phyloP scores from a whole-genome alignment of 2,329 filamentous ascomycete genomes.

The Ophiocordyceps polyrhachis-furcata region DNA sequence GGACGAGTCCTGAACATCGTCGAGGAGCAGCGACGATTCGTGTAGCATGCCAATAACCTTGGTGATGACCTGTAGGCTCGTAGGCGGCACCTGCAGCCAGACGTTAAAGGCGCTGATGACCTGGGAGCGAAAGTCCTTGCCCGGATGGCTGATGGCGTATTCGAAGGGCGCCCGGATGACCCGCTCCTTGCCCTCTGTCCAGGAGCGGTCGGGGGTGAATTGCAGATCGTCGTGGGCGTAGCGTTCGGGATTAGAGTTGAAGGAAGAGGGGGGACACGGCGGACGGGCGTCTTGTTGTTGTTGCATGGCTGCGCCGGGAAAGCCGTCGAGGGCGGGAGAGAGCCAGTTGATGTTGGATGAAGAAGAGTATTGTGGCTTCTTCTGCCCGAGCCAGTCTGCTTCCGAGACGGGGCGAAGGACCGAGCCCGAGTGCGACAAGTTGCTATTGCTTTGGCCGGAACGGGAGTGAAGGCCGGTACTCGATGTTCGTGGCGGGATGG shows the following conservation, averaged over 20 bases:
- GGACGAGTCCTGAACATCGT: constrained; percentile 76
- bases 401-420: constrained; percentile 36
- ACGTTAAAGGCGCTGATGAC: constrained; percentile 67
- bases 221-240: constrained; percentile 37
- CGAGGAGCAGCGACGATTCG: constrained; percentile 64
- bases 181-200: constrained; percentile 58
- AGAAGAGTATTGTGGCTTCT: background rate
- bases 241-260: constrained; percentile 28
- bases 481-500: constrained; percentile 56
- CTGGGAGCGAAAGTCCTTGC: constrained; percentile 69
- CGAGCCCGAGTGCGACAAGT: constrained; percentile 3
- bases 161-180: constrained; percentile 64
- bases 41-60: constrained; percentile 72
- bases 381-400: constrained; percentile 37
- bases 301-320: constrained; percentile 11
- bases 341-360: constrained; percentile 1
- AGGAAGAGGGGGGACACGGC: constrained; percentile 8
- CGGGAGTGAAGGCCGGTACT: constrained; percentile 16
- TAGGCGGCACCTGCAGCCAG: constrained; percentile 56
- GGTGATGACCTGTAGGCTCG: constrained; percentile 55
- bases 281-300: constrained; percentile 14
- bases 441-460: constrained; percentile 3
- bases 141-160: constrained; percentile 60
- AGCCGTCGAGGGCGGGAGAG: background rate
- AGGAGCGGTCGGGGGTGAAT: constrained; percentile 32